Conservation (phyloP, 1,139 yeast species). For the Lodderomyces metapsilosis region DNA sequence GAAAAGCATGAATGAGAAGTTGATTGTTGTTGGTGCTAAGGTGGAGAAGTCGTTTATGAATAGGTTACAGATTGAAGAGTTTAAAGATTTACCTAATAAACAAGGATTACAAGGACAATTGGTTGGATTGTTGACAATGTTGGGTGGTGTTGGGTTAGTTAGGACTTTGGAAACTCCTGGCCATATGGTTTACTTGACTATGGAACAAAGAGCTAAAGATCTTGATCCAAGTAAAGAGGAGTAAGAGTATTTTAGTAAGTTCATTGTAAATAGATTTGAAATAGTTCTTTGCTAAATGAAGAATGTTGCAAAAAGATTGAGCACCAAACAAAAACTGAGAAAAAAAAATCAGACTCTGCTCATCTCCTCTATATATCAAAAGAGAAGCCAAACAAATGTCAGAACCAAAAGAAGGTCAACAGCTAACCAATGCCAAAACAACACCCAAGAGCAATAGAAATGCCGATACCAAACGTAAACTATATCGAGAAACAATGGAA, state of each 20-base stretch:
- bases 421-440: constrained; percentile 24
- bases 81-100: constrained; percentile 72
- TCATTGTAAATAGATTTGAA: too few relatives aligned
- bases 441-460: constrained; percentile 25
- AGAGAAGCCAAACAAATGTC: too few relatives aligned
- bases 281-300: too few relatives aligned
- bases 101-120: constrained; percentile 76
- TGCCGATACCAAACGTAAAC: constrained; percentile 38
- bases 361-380: constrained; percentile 1
- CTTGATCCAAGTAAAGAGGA: constrained; percentile 17
- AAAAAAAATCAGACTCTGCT: not conserved
- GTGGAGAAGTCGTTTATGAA: constrained; percentile 62
- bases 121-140: constrained; percentile 76
- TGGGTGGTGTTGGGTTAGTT: constrained; percentile 89
- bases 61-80: constrained; percentile 52
- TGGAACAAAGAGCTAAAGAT: constrained; percentile 59
- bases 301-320: not conserved
- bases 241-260: too few relatives aligned
- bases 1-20: constrained; percentile 64
- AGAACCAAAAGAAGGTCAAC: constrained; percentile 28
- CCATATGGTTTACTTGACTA: constrained; percentile 66
- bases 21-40: constrained; percentile 82
- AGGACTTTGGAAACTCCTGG: constrained; percentile 72
- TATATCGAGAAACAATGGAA: constrained; percentile 28
- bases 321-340: constrained; percentile 1